Evolutionary conservation across 2,329 filamentous ascomycete genomes (phyloP).

Genomic region (Aspergillus clavatus): DNA sequence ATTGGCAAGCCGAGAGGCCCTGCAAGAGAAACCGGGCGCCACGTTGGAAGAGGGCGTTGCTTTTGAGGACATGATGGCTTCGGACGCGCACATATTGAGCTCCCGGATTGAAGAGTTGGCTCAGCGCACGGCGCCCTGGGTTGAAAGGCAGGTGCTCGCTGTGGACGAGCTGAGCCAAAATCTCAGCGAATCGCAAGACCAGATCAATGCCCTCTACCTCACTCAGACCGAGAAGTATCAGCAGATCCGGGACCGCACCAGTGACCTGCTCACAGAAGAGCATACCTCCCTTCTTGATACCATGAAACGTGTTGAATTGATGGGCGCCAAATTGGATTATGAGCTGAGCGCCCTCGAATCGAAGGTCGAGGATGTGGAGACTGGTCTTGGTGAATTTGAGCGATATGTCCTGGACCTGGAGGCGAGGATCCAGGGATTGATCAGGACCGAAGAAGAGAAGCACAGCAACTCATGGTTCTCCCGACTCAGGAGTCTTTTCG

Average conservation of each 20-base stretch:
- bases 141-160: constrained; percentile 38
- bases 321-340: constrained; percentile 85
- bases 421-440: constrained; percentile 57
- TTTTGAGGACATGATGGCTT: constrained; percentile 36
- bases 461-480: constrained; percentile 59
- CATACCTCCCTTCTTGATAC: constrained; percentile 63
- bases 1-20: constrained; percentile 18
- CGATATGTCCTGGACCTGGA: constrained; percentile 70
- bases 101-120: constrained; percentile 36
- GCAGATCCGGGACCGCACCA: constrained; percentile 60
- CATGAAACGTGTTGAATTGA: constrained; percentile 71
- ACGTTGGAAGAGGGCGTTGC: constrained; percentile 39
- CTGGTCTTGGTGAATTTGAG: constrained; percentile 74
- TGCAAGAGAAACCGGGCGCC: constrained; percentile 35
- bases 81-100: constrained; percentile 33
- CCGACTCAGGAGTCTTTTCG: constrained; percentile 41
- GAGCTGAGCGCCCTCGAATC: constrained; percentile 76
- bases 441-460: constrained; percentile 59
- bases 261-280: constrained; percentile 66
- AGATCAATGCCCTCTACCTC: constrained; percentile 63
- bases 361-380: constrained; percentile 82
- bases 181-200: constrained; percentile 59
- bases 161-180: constrained; percentile 58
- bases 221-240: constrained; percentile 67
- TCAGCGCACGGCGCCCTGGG: constrained; percentile 38